These are phyloP conservation scores for Penicillium steckii DNA, from an alignment of 495 filamentous ascomycete species.

Conservation along the genomic window DNA sequence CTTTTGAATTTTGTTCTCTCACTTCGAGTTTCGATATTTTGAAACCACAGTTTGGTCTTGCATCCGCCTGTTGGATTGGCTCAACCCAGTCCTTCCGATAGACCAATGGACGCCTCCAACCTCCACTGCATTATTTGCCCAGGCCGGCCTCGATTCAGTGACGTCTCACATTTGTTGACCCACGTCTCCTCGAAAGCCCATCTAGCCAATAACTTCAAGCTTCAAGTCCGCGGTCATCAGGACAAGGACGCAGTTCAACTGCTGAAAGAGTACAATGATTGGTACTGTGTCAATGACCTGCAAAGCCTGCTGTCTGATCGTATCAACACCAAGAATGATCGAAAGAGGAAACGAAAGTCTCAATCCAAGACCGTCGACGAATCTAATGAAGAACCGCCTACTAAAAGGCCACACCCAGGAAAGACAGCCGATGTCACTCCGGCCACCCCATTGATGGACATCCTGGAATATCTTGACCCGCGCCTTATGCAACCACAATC, in stretches of 20 bases:
- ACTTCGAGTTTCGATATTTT: constrained; percentile 2
- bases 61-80: constrained; percentile 24
- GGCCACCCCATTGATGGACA: too few relatives aligned
- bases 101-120: constrained; percentile 52
- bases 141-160: constrained; percentile 75
- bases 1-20: not conserved
- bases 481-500: too few relatives aligned
- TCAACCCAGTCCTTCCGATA: constrained; percentile 1
- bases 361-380: constrained; percentile 12
- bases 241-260: constrained; percentile 50
- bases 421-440: not conserved
- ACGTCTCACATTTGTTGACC: constrained; percentile 84
- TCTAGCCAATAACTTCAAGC: constrained; percentile 69
- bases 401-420: not conserved
- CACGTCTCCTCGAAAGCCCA: constrained; percentile 86
- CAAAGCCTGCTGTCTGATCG: constrained; percentile 67
- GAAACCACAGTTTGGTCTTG: constrained; percentile 16
- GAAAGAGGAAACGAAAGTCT: constrained; percentile 43
- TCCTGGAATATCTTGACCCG: too few relatives aligned
- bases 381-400: not conserved
- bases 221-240: constrained; percentile 60
- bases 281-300: constrained; percentile 66
- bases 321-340: constrained; percentile 68
- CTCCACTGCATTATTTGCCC: constrained; percentile 79
- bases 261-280: constrained; percentile 62